phyloP scores from a whole-genome alignment of 208 protist genomes.

The Acanthamoeba lenticulata region DNA sequence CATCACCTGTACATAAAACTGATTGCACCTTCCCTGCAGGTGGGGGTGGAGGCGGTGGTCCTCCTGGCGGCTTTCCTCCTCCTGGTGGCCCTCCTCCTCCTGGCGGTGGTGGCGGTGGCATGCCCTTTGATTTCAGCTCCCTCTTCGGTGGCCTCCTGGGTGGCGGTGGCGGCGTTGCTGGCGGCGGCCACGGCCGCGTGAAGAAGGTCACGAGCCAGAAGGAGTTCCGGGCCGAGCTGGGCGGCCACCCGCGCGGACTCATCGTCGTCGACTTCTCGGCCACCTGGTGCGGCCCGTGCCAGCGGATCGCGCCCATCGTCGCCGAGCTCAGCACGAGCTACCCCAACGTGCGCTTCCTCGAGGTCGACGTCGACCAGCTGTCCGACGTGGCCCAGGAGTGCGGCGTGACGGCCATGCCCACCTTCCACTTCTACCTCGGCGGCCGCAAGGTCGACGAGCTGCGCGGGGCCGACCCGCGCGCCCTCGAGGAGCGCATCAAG shows the following conservation, averaged over 20 bases:
- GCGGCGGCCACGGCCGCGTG: background rate
- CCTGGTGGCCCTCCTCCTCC: background rate
- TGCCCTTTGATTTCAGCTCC: background rate
- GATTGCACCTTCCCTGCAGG: background rate
- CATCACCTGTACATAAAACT: background rate
- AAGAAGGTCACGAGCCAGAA: background rate
- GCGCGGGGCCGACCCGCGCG: slow-evolving; percentile 53
- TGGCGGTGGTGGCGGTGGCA: background rate
- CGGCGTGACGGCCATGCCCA: slow-evolving; percentile 70
- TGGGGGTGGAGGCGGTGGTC: background rate
- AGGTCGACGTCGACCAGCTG: slow-evolving; percentile 59
- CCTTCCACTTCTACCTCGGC: slow-evolving; percentile 74
- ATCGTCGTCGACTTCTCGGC: slow-evolving; percentile 76
- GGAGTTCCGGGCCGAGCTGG: slow-evolving; percentile 59
- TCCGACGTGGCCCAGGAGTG: slow-evolving; percentile 23
- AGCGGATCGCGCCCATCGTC: slow-evolving; percentile 40
- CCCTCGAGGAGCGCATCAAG: slow-evolving; percentile 59
- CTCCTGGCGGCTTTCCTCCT: background rate
- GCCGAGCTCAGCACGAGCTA: slow-evolving; percentile 10
- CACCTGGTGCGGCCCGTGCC: slow-evolving; percentile 76
- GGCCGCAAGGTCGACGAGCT: slow-evolving; percentile 65
- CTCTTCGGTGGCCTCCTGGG: background rate
- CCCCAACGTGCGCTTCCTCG: slow-evolving; percentile 15
- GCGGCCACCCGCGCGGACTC: slow-evolving; percentile 60
- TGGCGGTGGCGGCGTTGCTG: background rate